These are phyloP conservation scores for Talaromyces thailandensis DNA, from an alignment of 495 filamentous ascomycete species.

Conservation along the genomic window DNA sequence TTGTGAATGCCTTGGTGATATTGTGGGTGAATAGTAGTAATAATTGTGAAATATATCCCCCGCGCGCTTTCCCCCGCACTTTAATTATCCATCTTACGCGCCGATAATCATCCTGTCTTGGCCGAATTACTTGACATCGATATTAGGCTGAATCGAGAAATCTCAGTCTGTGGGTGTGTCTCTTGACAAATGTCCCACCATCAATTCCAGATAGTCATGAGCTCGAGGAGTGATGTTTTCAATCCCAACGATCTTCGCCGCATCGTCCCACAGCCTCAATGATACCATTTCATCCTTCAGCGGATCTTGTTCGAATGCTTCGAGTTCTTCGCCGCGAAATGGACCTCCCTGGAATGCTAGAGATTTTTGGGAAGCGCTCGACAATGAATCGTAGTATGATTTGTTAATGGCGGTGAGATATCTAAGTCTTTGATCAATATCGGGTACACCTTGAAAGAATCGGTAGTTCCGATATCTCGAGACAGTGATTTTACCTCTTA, in stretches of 20 bases:
- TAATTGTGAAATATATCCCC: neutral
- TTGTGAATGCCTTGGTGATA: neutral
- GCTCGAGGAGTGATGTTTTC: conserved; percentile 20
- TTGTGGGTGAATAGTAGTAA: neutral
- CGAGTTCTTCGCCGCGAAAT: conserved; percentile 24
- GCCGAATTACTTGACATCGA: neutral
- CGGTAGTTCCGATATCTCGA: neutral
- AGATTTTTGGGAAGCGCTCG: conserved; percentile 28
- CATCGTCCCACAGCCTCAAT: conserved; percentile 35
- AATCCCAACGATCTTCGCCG: conserved; percentile 26
- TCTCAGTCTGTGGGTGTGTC: neutral
- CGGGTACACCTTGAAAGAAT: neutral
- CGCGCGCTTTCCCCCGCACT: neutral
- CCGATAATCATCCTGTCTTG: neutral
- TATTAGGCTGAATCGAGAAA: neutral
- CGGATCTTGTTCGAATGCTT: conserved; percentile 18
- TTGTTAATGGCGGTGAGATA: conserved; percentile 30
- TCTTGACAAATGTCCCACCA: conserved; percentile 14
- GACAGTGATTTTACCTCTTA: conserved; percentile 22
- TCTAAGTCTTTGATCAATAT: conserved; percentile 7
- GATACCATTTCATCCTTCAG: conserved; percentile 30
- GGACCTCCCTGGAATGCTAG: conserved; percentile 37
- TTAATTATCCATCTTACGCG: neutral
- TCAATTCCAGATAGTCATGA: conserved; percentile 21
- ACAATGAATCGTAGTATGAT: conserved; percentile 27